Evolutionary conservation across 176 grass and related monocot species (phyloP), one percentile per base, ranked within the genome.

Genomic region (Alloteropsis semialata): DNA sequence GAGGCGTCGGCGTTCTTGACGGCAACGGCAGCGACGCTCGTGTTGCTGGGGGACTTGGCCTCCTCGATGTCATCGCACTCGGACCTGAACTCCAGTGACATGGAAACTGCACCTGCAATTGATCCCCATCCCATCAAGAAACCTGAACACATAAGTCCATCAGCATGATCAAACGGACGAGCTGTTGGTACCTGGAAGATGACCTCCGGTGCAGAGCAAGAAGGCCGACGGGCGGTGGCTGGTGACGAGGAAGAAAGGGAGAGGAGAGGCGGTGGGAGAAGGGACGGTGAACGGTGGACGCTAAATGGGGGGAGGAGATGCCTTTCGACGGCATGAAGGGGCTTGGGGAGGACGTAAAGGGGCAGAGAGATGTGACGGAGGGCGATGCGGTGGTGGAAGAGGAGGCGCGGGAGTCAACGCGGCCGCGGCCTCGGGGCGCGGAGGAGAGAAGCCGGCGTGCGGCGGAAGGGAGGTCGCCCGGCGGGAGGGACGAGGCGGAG

Each of bases 21-120:
- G 42, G 86, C 90, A 22, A 75, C 81, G 57, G 72, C 83, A 21
- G 80, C 85, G 87, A 83, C 75, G 69, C 74, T 92, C 5, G 57
- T 81, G 85, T 88, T 90, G 83, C 81, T 90, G 65, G 87, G 86
- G 48, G 85, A 84, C 65, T 88, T 81, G 71, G 77, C 85, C 57
- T 94, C 92, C 88, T 94, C 85, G 81, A 94, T 74, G 88, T 90
- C 92, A 90, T 87, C 59, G 69, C 86, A 89, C 78, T 85, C 79
- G 81, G 81, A 54, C 65, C 59, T 94, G 85, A 79, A 90, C 65
- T 92, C 89, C 60, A 88, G 8, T 74, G 92, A 88, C 94, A 97
- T 97, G 64, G 80, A 70, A 8, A 38, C 72, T 73, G 24, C 63
- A 84, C 69, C 91, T 91, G 84, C 60, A 74, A 25, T 27, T 34